phyloP scores from a whole-genome alignment of 768 basidiomycete genomes.

The Pleurotus cornucopiae region DNA sequence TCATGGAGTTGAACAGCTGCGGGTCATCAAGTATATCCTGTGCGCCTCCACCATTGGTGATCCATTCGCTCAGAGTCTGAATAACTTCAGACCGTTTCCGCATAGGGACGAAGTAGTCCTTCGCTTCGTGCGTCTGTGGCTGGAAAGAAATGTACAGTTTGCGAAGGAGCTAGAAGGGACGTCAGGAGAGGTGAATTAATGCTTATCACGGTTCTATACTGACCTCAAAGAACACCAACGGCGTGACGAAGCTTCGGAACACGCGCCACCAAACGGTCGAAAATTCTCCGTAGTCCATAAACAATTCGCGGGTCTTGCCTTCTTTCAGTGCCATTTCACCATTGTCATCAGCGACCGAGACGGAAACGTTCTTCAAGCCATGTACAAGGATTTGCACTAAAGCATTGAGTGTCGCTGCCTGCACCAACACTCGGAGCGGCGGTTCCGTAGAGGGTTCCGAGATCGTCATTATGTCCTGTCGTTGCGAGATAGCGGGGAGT shows the following conservation, averaged over 20 bases:
- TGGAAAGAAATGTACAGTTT: conserved; percentile 65
- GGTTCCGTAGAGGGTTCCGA: conserved; percentile 66
- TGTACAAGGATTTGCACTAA: conserved; percentile 75
- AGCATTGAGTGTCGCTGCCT: conserved; percentile 72
- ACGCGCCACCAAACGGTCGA: conserved; percentile 78
- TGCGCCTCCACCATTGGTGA: conserved; percentile 67
- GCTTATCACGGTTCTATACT: conserved; percentile 14
- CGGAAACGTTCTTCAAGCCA: conserved; percentile 72
- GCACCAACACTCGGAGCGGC: conserved; percentile 70
- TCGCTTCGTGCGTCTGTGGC: conserved; percentile 34
- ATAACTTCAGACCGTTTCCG: conserved; percentile 59
- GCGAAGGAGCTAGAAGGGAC: conserved; percentile 53
- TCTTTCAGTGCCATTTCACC: conserved; percentile 79
- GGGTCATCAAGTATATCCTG: conserved; percentile 75
- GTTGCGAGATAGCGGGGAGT: conserved; percentile 69
- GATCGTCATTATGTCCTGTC: conserved; percentile 46
- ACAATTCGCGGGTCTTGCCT: conserved; percentile 66
- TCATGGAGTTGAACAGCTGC: conserved; percentile 56
- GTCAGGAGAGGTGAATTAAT: conserved; percentile 1
- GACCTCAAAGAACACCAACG: conserved; percentile 83
- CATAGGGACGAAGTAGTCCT: conserved; percentile 46
- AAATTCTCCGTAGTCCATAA: conserved; percentile 73
- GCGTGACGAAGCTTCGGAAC: conserved; percentile 79
- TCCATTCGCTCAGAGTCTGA: conserved; percentile 67
- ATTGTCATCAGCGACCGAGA: conserved; percentile 82